These are phyloP conservation scores for Colletotrichum coccodes DNA, from an alignment of 2,329 filamentous ascomycete species.

Conservation along the genomic window DNA sequence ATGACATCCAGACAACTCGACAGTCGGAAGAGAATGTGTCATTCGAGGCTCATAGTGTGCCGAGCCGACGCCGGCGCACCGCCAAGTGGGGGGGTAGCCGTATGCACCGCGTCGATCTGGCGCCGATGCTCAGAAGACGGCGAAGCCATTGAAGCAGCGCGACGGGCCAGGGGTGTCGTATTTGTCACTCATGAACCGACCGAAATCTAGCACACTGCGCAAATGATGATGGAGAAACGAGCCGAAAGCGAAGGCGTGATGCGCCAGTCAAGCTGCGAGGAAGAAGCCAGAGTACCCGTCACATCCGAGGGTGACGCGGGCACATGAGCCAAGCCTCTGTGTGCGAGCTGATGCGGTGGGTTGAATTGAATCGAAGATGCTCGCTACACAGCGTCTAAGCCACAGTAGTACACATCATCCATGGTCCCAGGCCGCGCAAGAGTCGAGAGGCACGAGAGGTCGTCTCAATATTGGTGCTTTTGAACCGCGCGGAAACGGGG, in stretches of 20 bases:
- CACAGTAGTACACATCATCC: conserved; percentile 13
- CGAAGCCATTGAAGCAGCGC: not conserved
- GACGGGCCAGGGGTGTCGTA: not conserved
- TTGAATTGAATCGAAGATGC: not conserved
- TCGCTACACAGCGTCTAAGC: conserved; percentile 15
- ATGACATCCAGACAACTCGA: conserved; percentile 10
- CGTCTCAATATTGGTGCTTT: not conserved
- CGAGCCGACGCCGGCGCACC: conserved; percentile 14
- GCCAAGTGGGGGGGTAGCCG: conserved; percentile 17
- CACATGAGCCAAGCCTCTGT: conserved; percentile 19
- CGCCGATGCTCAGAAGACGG: not conserved
- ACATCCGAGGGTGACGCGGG: conserved; percentile 17
- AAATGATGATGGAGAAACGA: not conserved
- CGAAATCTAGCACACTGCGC: not conserved
- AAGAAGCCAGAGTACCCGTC: not conserved
- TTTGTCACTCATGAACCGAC: conserved; percentile 10
- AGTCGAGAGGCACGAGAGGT: not conserved
- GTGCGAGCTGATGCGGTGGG: not conserved
- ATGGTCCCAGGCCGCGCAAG: not conserved
- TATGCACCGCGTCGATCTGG: conserved; percentile 22
- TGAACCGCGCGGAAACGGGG: not conserved
- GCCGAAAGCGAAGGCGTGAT: not conserved
- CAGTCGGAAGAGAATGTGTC: not conserved
- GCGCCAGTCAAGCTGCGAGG: conserved; percentile 5
- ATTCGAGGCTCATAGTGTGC: not conserved